Evolutionary conservation across 768 basidiomycete species (phyloP).

Genomic region (Mrakia blollopis): DNA sequence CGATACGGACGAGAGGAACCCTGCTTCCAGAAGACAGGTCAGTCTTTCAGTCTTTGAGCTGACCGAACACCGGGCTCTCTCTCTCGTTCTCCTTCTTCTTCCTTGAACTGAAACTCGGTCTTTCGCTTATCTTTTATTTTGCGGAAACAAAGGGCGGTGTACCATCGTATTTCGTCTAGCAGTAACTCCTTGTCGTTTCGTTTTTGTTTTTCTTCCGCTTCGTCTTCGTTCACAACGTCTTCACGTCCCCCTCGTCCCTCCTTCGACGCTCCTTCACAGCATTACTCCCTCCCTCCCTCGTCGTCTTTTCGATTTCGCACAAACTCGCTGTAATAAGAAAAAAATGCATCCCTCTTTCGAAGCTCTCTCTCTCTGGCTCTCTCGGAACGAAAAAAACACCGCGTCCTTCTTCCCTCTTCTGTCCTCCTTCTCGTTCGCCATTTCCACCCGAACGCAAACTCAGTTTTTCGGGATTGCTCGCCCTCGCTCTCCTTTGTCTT

Average conservation of each 20-base stretch:
- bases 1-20: slow-evolving; percentile 72
- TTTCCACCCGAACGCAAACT: too few species aligned
- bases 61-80: background rate
- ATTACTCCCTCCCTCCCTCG: background rate
- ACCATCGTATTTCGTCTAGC: slow-evolving; percentile 30
- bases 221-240: background rate
- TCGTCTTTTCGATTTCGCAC: too few species aligned
- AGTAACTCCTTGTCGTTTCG: background rate
- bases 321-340: too few species aligned
- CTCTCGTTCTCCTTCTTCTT: background rate
- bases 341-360: too few species aligned
- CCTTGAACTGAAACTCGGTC: background rate
- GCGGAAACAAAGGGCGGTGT: slow-evolving; percentile 18
- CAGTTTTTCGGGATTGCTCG: too few species aligned
- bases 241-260: background rate
- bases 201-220: background rate
- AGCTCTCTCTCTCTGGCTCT: too few species aligned
- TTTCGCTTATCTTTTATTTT: background rate
- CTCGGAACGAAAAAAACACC: too few species aligned
- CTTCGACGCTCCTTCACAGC: background rate
- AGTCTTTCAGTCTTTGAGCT: slow-evolving; percentile 37
- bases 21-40: slow-evolving; percentile 64
- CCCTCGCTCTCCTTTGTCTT: too few species aligned
- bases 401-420: too few species aligned
- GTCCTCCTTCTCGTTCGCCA: too few species aligned